Evolutionary conservation across 495 filamentous ascomycete genomes (phyloP), one percentile per base, ranked within the genome.

Genomic region (Pseudotulostoma volvatum): DNA sequence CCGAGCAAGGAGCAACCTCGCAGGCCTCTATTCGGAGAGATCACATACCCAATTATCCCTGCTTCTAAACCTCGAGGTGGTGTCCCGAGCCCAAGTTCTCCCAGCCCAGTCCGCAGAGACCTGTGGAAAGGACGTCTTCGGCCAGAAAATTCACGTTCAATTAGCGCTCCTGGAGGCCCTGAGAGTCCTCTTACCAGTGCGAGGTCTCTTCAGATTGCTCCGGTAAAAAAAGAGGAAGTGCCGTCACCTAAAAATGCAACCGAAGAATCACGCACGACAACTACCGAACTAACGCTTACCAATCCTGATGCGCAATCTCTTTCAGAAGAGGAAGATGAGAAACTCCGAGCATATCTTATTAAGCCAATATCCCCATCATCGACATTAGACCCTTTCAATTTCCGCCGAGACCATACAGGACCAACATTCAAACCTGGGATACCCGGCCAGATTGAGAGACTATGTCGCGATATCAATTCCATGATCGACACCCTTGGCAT

Each of bases 401-500:
- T 70, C 14, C 76, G 69, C 46, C 73, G 83, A 31, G 73, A 83
- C 47, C 81, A 87, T 55, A 64, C 67, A 37, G 69, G 68, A 2
- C 53, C 63, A n/a, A 63, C 66, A 0, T 52, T 51, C 18, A 71
- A 73, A 41, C 68, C 71, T 25, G 77, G 73, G 17, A 67, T 85
- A 44, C 71, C 81, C 14, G 74, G 78, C 25, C 76, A 84, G 56
- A 80, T 92, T 40, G 92, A 96, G 53, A 68, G 76, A 17, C 62
- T 95, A 0, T 96, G 87, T 57, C 71, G 84, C 9, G 92, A 95
- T 45, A 84, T 94, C 48, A 96, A 96, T 54, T 81, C 80, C 9
- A 99, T 96, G 90, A 71, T 96, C 18, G 86, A 95, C 50, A 86
- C 81, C 1, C 56, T 95, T 14, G 92, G 87, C 4, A 66, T 96